A percentile compares a stretch with the other conserved stretches of the same genome.
Evolutionary conservation across 441 rosid species (phyloP).

Genomic region (Brassica balearica): DNA sequence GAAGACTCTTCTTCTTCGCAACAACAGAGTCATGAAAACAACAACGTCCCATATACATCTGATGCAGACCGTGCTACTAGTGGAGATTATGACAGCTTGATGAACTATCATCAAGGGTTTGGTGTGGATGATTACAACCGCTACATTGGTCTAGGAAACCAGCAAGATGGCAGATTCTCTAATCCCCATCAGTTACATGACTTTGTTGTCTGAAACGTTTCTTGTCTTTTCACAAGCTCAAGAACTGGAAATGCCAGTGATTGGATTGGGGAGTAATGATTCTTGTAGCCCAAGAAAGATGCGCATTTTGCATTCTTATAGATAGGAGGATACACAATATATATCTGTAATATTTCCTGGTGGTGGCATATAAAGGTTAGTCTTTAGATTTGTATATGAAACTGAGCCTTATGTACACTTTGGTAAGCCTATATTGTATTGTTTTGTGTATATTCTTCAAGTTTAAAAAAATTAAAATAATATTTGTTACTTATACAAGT

Average conservation of each 20-base stretch:
- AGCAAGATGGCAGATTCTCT: slow-evolving; percentile 59
- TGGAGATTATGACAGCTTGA: slow-evolving; percentile 43
- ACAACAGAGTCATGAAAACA: slow-evolving; percentile 16
- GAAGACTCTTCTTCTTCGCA: slow-evolving; percentile 26
- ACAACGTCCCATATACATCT: slow-evolving; percentile 39
- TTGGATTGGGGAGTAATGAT: slow-evolving; percentile 20
- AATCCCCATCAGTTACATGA: slow-evolving; percentile 70
- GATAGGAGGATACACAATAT: slow-evolving; percentile 35
- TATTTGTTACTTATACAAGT: slow-evolving; percentile 8
- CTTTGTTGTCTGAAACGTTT: slow-evolving; percentile 61
- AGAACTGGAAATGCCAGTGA: slow-evolving; percentile 27
- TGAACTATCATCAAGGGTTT: slow-evolving; percentile 47
- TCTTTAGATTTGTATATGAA: slow-evolving; percentile 41
- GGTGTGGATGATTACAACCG: slow-evolving; percentile 58
- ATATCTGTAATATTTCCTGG: slow-evolving; percentile 35
- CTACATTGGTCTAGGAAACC: slow-evolving; percentile 60
- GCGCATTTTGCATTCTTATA: slow-evolving; percentile 39
- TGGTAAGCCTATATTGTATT: slow-evolving; percentile 45
- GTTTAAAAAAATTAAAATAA: no score
- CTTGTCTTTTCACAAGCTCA: background rate
- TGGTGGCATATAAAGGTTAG: slow-evolving; percentile 34
- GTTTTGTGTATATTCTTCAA: slow-evolving; percentile 38
- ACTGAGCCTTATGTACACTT: slow-evolving; percentile 33
- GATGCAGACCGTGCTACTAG: slow-evolving; percentile 32
- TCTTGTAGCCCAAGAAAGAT: slow-evolving; percentile 44